Conservation (phyloP, 2,329 filamentous ascomycete genomes). For the Paraphoma sp. region DNA sequence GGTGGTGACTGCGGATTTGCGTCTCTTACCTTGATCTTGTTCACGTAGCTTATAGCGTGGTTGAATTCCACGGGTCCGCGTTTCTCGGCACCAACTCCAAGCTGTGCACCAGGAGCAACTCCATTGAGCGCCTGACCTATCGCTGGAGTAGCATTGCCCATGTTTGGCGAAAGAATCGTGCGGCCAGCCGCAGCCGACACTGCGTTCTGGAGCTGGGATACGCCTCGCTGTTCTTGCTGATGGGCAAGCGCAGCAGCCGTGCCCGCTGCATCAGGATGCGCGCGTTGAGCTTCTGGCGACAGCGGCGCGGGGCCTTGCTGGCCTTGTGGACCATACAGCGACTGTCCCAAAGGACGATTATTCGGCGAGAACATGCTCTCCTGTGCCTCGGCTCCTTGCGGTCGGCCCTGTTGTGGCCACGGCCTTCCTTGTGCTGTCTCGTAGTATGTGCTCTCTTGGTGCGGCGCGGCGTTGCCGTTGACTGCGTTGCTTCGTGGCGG, state of each 20-base stretch:
- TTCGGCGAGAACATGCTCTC: conserved; percentile 53
- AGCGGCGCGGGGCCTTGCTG: conserved; percentile 41
- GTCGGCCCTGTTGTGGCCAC: conserved; percentile 48
- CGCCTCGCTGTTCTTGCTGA: conserved; percentile 70
- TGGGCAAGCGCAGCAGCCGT: conserved; percentile 59
- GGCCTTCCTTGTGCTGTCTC: conserved; percentile 44
- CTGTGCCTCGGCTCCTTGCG: conserved; percentile 40
- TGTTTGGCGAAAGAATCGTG: conserved; percentile 58
- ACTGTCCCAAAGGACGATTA: conserved; percentile 51
- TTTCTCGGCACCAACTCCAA: conserved; percentile 68
- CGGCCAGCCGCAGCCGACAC: conserved; percentile 65
- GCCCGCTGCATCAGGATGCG: conserved; percentile 43
- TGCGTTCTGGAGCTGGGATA: conserved; percentile 70
- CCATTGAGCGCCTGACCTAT: conserved; percentile 68
- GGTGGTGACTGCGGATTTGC: background rate
- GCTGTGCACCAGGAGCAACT: conserved; percentile 64
- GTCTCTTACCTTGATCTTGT: conserved; percentile 90
- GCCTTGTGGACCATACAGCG: conserved; percentile 44
- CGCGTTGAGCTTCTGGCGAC: conserved; percentile 46
- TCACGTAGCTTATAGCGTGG: conserved; percentile 98
- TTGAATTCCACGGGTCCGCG: conserved; percentile 97
- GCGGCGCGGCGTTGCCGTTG: conserved; percentile 62
- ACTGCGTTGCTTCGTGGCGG: conserved; percentile 55
- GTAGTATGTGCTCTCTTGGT: conserved; percentile 48
- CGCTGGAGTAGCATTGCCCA: conserved; percentile 55